phyloP scores from a whole-genome alignment of 352 stramenopile genomes.

The Aphanomyces stellatus region DNA sequence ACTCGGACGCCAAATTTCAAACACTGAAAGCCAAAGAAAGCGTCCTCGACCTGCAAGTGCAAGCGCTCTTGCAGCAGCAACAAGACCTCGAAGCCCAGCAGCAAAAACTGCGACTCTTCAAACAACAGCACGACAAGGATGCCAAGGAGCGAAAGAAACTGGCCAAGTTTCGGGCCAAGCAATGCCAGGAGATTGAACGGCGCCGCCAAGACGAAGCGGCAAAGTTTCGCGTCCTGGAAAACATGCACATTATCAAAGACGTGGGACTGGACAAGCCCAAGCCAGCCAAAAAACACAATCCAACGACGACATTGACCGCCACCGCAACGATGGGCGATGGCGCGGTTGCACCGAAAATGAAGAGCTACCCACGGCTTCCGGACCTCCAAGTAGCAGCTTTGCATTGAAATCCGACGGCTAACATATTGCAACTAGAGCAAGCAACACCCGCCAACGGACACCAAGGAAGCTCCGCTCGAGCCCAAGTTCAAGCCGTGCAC shows the following conservation, averaged over 20 bases:
- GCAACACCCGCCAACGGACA: too few relatives aligned
- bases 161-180: background rate
- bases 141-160: constrained; percentile 10
- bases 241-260: constrained; percentile 9
- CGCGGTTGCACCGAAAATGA: background rate
- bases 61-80: constrained; percentile 2
- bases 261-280: constrained; percentile 2
- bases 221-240: constrained; percentile 12
- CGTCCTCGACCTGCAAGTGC: constrained; percentile 6
- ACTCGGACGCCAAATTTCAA: constrained; percentile 6
- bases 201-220: constrained; percentile 1
- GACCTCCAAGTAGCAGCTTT: too few relatives aligned
- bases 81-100: background rate
- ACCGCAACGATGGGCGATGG: too few relatives aligned
- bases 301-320: too few relatives aligned
- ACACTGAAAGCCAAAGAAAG: constrained; percentile 1
- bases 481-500: background rate
- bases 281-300: too few relatives aligned
- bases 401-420: too few relatives aligned
- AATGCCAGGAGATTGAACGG: constrained; percentile 1
- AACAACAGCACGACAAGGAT: background rate
- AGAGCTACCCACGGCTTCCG: constrained; percentile 4
- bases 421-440: too few relatives aligned
- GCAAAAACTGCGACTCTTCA: background rate
- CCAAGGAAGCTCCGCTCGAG: background rate